Percentiles rank a stretch among this genome's conserved stretches.
phyloP scores from a whole-genome alignment of 768 basidiomycete genomes.

The Cystobasidiopsis lactophilus region DNA sequence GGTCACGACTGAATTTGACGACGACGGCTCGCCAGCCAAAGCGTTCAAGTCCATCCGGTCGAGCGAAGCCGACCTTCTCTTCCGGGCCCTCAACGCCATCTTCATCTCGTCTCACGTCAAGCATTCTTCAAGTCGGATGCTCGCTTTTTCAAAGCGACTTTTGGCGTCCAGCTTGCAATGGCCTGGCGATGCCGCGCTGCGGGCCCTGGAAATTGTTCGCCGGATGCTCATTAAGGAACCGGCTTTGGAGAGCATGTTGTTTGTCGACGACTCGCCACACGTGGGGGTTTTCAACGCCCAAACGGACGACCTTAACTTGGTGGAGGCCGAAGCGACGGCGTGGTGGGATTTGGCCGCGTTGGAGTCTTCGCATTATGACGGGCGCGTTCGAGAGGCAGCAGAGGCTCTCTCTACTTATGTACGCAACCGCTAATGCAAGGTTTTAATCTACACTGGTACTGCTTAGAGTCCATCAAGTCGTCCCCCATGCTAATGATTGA shows the following conservation, averaged over 20 bases:
- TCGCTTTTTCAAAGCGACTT: slow-evolving; percentile 86
- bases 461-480: no score
- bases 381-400: slow-evolving; percentile 45
- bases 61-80: slow-evolving; percentile 39
- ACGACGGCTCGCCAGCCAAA: slow-evolving; percentile 11
- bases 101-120: slow-evolving; percentile 46
- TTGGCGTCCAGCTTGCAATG: slow-evolving; percentile 59
- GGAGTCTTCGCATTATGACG: slow-evolving; percentile 37
- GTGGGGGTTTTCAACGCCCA: slow-evolving; percentile 71
- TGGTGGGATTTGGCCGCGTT: slow-evolving; percentile 59
- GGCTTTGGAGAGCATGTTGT: slow-evolving; percentile 59
- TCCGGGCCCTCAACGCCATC: slow-evolving; percentile 57
- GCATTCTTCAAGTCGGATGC: slow-evolving; percentile 50
- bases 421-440: not conserved
- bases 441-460: no score
- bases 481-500: no score
- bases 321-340: slow-evolving; percentile 50
- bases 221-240: slow-evolving; percentile 52
- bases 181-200: slow-evolving; percentile 42
- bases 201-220: slow-evolving; percentile 50
- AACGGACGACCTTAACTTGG: slow-evolving; percentile 52
- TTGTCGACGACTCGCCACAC: slow-evolving; percentile 60
- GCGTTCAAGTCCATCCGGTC: slow-evolving; percentile 18
- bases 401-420: slow-evolving; percentile 18
- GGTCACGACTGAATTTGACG: slow-evolving; percentile 7